Base-by-base conservation (phyloP, 1,139 yeast species). In the Geotrichum cucujoidarum region DNA sequence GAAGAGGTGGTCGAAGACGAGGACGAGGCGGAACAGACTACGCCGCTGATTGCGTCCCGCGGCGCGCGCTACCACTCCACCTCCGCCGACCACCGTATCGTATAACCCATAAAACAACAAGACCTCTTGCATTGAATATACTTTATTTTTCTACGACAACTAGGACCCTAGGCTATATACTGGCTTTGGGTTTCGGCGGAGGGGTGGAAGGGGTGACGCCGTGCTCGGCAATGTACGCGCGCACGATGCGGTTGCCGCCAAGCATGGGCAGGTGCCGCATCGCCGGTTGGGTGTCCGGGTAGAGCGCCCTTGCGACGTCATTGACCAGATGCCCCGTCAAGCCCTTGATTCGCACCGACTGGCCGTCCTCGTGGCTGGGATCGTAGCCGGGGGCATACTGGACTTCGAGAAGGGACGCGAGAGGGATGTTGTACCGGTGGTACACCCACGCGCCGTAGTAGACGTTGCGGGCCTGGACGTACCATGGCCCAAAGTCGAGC, bases 251-350 rank as follows among this genome's bases (percentile, higher is more conserved):
- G 16, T 46, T 48, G 17, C 48, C 39, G 3, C 49, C 53, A 14
- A 41, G 22, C n/a, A 40, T 30, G 6, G 30, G 25, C 41, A 49
- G 21, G 13, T 38, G 47, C 11, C 37, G 36, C 45, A 49, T 46
- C 20, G 30, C 39, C 6, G 39, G 43, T n/a, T n/a, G 18, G 13
- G 17, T 14, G 7, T 34, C 38, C 8, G 50, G 50, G 21, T 32
- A 33, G 7, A 46, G 20, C 2, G 43, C 36, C 14, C 44, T 32
- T 14, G 53, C 53, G 25, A 49, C 31, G 45, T 64, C 68, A n/a
- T 63, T 47, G 11, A 60, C 54, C 25, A 64, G 60, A 42, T 63
- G 64, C 2, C 66, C 64, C 3, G 68, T 64, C 5, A 64, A 55
- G 1, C 68, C 68, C 10, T 53, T 56, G 11, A 49, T 18, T 1